Conservation (phyloP, 1,284 basidiomycete genomes). For the Neolentinus lepideus region DNA sequence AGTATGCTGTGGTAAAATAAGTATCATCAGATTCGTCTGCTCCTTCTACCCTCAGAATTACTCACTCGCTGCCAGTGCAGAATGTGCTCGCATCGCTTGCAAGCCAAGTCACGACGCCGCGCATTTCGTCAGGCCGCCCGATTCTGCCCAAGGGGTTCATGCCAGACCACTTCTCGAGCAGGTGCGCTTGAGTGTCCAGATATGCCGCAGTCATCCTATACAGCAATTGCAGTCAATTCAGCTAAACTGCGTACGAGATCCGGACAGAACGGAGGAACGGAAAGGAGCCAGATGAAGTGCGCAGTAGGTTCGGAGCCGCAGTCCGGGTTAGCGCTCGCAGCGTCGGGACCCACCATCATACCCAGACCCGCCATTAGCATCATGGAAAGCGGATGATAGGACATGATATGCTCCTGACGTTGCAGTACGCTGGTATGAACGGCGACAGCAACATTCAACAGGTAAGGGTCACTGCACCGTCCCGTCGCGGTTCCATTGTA, state of each 20-base stretch:
- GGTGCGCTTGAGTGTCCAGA: constrained; percentile 62
- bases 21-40: background rate
- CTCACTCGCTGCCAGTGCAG: constrained; percentile 72
- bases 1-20: constrained; percentile 40
- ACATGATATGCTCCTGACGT: too few species aligned
- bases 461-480: too few species aligned
- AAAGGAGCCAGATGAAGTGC: background rate
- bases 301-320: background rate
- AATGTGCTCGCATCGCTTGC: constrained; percentile 73
- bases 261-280: background rate
- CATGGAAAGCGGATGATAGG: too few species aligned
- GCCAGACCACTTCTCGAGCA: constrained; percentile 67
- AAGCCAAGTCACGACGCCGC: constrained; percentile 77
- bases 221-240: background rate
- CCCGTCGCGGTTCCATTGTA: too few species aligned
- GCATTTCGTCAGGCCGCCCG: constrained; percentile 69
- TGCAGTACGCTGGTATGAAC: too few species aligned
- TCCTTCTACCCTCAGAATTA: constrained; percentile 13
- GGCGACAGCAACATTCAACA: too few species aligned
- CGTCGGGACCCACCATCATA: background rate
- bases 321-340: too few species aligned
- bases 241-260: constrained; percentile 1
- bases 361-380: too few species aligned
- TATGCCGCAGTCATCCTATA: constrained; percentile 72
- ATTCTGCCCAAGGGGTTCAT: constrained; percentile 72